phyloP scores from a whole-genome alignment of 768 basidiomycete species.

The Leccinum uliginosum region DNA sequence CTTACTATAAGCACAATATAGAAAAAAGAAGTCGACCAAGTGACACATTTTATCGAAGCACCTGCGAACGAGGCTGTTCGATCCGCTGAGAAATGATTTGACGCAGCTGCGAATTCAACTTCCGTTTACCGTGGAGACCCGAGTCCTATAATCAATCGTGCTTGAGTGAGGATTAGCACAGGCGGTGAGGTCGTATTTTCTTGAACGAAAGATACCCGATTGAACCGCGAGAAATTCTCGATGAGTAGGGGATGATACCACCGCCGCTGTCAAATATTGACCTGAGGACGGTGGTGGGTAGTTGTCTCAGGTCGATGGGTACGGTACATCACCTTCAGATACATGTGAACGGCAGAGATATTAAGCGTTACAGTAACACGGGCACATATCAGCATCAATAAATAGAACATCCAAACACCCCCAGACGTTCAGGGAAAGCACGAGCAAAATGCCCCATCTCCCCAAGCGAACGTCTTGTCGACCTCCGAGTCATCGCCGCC shows the following conservation, averaged over 20 bases:
- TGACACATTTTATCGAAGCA: background rate
- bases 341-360: background rate
- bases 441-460: background rate
- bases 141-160: slow-evolving; percentile 4
- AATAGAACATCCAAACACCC: background rate
- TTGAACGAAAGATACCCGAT: background rate
- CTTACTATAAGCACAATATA: background rate
- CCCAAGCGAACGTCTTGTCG: background rate
- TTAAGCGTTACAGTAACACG: too few relatives aligned
- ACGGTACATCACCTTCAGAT: slow-evolving; percentile 7
- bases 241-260: slow-evolving; percentile 3
- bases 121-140: slow-evolving; percentile 4
- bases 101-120: background rate
- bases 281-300: slow-evolving; percentile 12
- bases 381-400: too few relatives aligned
- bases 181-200: background rate
- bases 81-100: slow-evolving; percentile 1
- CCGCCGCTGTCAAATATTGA: slow-evolving; percentile 1
- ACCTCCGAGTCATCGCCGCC: background rate
- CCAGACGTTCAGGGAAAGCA: background rate
- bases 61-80: slow-evolving; percentile 5
- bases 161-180: background rate
- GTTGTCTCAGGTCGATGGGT: slow-evolving; percentile 7
- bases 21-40: background rate
- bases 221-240: slow-evolving; percentile 6